Evolutionary conservation across 208 protist genomes (phyloP), one percentile per base, ranked within the genome.

Genomic region (Leishmania aethiopica): DNA sequence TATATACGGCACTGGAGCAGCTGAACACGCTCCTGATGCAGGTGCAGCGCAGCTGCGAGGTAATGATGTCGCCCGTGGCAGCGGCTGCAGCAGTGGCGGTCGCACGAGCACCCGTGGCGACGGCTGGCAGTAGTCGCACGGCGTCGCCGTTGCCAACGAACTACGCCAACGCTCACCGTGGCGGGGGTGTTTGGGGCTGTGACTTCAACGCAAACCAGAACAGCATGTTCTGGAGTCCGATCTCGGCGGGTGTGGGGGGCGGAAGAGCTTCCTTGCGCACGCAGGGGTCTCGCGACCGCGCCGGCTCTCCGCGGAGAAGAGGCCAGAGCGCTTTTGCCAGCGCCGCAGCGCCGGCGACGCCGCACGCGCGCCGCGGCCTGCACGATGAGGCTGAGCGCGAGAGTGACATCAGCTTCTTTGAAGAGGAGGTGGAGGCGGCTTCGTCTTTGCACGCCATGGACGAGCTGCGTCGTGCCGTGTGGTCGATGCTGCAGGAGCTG

Each of bases 1-100:
- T 82, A 0, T 86, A 94, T 84, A 86, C 77, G 53, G 62, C 84
- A 28, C 77, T 95, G 66, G 86, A 92, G 75, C 84, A 80, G 53
- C 84, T 95, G 60, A 95, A 92, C 84, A 60, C 79, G 32, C 45
- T 59, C 22, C 67, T 95, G 35, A 62, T 62, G 71, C 79, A 81
- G 66, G 79, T 92, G 28, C 86, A 89, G 49, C 84, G 78, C 47
- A 72, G 73, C 69, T 89, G 81, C 57, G 88, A 91, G 81, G 73
- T 85, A 55, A 64, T 76, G 17, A 77, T 84, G 57, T 81, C 88
- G 40, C 67, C 78, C 4, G 66, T 84, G 80, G 88, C 88, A 1
- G 81, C 81, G 7, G 84, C 84, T 3, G 85, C 78, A 0, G 81
- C 78, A 28, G 76, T n/a, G n/a, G 64, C 76, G 32, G 78, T 60